phyloP scores from a whole-genome alignment of 768 basidiomycete genomes.

The Russula ochroleuca region DNA sequence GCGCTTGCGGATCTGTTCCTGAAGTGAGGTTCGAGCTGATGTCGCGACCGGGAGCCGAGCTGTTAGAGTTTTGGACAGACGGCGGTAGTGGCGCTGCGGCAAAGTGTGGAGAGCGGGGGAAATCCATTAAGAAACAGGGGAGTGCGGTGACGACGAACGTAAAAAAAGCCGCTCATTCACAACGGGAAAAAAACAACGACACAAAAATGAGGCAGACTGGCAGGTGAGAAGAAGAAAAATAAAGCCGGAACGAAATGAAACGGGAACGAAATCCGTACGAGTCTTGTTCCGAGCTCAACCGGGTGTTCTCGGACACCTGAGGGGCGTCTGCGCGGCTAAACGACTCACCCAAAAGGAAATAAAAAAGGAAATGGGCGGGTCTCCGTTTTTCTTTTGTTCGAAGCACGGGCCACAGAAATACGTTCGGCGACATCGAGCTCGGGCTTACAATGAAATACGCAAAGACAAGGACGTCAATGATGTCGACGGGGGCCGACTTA shows the following conservation, averaged over 20 bases:
- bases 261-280: no score
- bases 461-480: neutral
- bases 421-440: neutral
- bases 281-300: slow-evolving; percentile 6
- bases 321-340: slow-evolving; percentile 1
- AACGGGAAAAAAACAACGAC: neutral
- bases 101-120: neutral
- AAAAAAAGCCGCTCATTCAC: neutral
- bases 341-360: neutral
- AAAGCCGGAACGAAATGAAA: neutral
- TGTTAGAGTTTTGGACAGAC: neutral
- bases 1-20: neutral
- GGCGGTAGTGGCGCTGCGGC: neutral
- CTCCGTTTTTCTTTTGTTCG: neutral
- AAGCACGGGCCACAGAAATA: neutral
- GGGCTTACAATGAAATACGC: neutral
- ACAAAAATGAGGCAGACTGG: no score
- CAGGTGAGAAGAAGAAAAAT: neutral
- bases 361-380: neutral
- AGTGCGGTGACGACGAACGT: neutral
- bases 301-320: slow-evolving; percentile 15
- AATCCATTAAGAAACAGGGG: neutral
- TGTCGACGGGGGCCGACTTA: neutral
- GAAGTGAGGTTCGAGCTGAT: neutral
- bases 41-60: neutral